phyloP scores from a whole-genome alignment of 257 asterid genomes.

The Capsicum chinense region DNA sequence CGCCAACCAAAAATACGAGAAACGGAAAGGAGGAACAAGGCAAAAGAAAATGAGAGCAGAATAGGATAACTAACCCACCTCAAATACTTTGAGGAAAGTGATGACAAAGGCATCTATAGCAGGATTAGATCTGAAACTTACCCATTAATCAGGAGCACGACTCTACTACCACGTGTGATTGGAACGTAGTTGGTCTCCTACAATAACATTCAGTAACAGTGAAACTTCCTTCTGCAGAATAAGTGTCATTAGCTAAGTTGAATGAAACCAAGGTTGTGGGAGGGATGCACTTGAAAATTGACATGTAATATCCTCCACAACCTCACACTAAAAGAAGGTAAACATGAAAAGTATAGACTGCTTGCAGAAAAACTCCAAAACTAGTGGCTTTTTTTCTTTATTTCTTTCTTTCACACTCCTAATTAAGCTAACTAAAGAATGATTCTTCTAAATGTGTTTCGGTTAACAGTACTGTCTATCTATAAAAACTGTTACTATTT shows the following conservation, averaged over 20 bases:
- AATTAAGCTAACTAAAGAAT: neutral
- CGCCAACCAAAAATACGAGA: slow-evolving; percentile 2
- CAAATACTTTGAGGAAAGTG: slow-evolving; percentile 9
- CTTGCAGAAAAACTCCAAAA: neutral
- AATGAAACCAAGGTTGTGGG: neutral
- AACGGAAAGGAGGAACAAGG: neutral
- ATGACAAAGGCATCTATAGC: slow-evolving; percentile 10
- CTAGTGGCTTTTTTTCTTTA: neutral
- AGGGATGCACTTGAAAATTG: neutral
- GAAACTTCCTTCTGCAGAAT: slow-evolving; percentile 25
- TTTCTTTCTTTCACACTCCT: neutral
- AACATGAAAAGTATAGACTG: slow-evolving; percentile 13
- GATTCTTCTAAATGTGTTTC: neutral
- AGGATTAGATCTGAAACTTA: slow-evolving; percentile 43
- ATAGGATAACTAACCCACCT: neutral
- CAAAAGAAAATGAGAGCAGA: slow-evolving; percentile 1
- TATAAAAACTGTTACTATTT: neutral
- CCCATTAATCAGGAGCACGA: slow-evolving; percentile 94
- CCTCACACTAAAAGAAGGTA: neutral
- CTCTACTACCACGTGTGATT: slow-evolving; percentile 89
- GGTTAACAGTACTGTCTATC: neutral
- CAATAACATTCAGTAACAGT: slow-evolving; percentile 39
- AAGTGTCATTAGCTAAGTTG: slow-evolving; percentile 13
- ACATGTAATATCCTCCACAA: neutral
- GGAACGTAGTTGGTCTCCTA: slow-evolving; percentile 94